phyloP scores from a whole-genome alignment of 1,284 basidiomycete genomes.

The Ceratobasidium sp. region DNA sequence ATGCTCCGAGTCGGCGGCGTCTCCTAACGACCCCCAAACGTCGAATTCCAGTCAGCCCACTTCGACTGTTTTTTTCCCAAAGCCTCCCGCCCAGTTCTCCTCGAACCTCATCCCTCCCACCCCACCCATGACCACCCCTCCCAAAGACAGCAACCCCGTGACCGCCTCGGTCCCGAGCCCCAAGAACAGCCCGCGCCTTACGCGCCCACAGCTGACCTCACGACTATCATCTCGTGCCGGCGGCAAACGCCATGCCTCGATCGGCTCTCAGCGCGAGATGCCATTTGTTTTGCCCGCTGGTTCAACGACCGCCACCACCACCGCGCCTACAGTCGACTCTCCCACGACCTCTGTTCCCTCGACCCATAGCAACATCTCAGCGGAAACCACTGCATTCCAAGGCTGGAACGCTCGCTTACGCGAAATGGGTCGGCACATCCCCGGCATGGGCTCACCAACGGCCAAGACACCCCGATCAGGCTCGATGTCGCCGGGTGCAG shows the following conservation, averaged over 20 bases:
- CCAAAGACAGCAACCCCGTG: background rate
- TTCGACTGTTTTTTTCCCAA: background rate
- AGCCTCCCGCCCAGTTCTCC: conserved; percentile 1
- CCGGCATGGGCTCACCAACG: conserved; percentile 15
- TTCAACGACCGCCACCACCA: background rate
- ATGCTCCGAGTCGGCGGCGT: conserved; percentile 7
- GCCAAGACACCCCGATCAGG: conserved; percentile 27
- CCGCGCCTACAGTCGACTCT: background rate
- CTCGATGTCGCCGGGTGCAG: conserved; percentile 16
- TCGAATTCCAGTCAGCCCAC: conserved; percentile 18
- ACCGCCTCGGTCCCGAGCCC: background rate
- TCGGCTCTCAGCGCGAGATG: conserved; percentile 30
- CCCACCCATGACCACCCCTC: conserved; percentile 15
- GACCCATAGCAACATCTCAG: background rate
- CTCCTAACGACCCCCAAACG: background rate
- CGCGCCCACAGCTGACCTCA: conserved; percentile 39
- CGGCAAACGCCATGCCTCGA: conserved; percentile 39
- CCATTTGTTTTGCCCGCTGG: conserved; percentile 4
- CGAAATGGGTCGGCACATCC: conserved; percentile 24
- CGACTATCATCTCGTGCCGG: conserved; percentile 32
- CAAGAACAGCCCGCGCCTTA: background rate
- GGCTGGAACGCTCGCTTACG: conserved; percentile 37
- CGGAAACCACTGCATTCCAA: background rate
- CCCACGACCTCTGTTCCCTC: background rate
- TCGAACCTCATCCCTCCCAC: conserved; percentile 31